Base-by-base conservation (phyloP, 2,329 filamentous ascomycete genomes). In the Aureobasidium namibiae region DNA sequence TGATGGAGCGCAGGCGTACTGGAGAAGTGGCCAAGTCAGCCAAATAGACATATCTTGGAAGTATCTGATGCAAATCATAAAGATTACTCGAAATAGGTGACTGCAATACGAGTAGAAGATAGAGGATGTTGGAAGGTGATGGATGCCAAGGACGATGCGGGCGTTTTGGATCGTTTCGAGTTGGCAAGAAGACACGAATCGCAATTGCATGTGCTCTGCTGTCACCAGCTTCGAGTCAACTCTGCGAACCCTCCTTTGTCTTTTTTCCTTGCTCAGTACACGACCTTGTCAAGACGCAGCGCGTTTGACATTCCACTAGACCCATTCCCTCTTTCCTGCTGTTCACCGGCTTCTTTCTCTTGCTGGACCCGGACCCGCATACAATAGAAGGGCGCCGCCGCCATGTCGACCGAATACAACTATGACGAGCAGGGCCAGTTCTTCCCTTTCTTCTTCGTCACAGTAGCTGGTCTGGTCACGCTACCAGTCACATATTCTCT, bases 391-490 rank as follows among this genome's bases (percentile, higher is more conserved):
- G 36, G 45, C 44, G 44, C 56, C 58, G 59, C 61, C 77, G 86
- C 79, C 73, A 94, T 94, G 85, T 92, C 87, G 72, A 90, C 89
- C 70, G 92, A 97, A 76, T 99, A 99, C 81, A 95, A 89, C 69
- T 99, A 99, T 79, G 94, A 99, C 82, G 89, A 96, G 72, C 85
- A 94, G 84, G 92, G 91, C 68, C 90, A 96, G 83, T 96, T 96
- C 80, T 99, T 96, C 81, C 94, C 95, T 66, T 96, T 95, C 83
- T 99, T 99, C 80, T 87, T 97, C 76, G 86, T 96, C 72, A 96
- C 92, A 44, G 82, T 97, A 69, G 85, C 88, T 63, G 86, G 87
- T 69, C 84, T 99, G 66, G 82, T 96, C 75, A 96, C 94, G 34
- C 58, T 63, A 39, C 62, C 63, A 42, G 82, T 95, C 69, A 95